A percentile compares a stretch with the other conserved stretches of the same genome.
These are phyloP conservation scores for Botrytis tulipae DNA, from an alignment of 2,329 filamentous ascomycete genomes.

Conservation along the genomic window DNA sequence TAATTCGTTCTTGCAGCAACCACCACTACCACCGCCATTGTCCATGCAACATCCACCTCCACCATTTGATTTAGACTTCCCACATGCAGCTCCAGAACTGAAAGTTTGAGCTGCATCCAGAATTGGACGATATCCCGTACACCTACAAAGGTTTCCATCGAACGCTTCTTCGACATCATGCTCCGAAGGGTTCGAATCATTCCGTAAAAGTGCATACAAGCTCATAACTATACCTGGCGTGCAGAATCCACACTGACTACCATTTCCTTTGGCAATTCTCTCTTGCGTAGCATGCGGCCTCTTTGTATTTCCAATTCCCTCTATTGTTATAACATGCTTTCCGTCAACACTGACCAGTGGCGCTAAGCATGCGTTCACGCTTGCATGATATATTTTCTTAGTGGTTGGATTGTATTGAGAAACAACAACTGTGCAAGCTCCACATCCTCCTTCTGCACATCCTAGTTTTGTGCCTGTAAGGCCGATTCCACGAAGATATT, in stretches of 20 bases:
- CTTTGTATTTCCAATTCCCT: conserved; percentile 88
- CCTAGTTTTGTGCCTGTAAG: conserved; percentile 95
- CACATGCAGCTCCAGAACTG: conserved; percentile 50
- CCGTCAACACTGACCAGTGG: conserved; percentile 91
- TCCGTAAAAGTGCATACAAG: conserved; percentile 86
- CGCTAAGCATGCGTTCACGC: conserved; percentile 92
- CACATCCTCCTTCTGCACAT: conserved; percentile 94
- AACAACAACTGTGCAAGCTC: conserved; percentile 92
- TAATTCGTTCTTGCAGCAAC: conserved; percentile 66
- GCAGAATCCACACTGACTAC: conserved; percentile 90
- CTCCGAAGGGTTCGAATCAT: conserved; percentile 73
- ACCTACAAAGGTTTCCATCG: conserved; percentile 91
- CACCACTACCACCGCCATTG: conserved; percentile 48
- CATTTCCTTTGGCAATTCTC: conserved; percentile 84
- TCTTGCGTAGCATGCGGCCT: conserved; percentile 87
- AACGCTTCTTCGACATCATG: conserved; percentile 93
- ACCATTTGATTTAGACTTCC: conserved; percentile 49
- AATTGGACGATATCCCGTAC: conserved; percentile 92
- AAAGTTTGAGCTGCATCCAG: conserved; percentile 93
- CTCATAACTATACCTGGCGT: conserved; percentile 99
- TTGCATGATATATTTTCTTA: conserved; percentile 90
- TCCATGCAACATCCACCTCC: conserved; percentile 71
- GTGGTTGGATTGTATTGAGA: conserved; percentile 86
- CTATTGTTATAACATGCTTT: conserved; percentile 96
- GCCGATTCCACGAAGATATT: conserved; percentile 90